Evolutionary conservation across 139 green algal genomes (phyloP).

Genomic region (Raphidocelis subcapitata): DNA sequence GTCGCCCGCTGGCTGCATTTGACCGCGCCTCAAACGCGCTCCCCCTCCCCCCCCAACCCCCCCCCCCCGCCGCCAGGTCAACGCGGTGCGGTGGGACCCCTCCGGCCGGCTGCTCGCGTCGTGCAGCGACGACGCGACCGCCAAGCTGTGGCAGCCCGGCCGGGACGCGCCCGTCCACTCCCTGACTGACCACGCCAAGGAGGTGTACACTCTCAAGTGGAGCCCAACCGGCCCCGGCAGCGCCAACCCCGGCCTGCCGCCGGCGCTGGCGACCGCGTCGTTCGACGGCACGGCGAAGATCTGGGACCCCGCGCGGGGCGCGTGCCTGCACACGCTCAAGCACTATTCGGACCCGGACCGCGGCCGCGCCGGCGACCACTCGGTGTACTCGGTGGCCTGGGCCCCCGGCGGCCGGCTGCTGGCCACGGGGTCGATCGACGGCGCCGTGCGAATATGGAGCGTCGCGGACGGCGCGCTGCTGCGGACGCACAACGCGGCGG

Average conservation of each 20-base stretch:
- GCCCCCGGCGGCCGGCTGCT: conserved; percentile 75
- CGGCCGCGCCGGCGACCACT: too few species aligned
- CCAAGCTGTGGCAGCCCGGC: conserved; percentile 60
- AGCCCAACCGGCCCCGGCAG: conserved; percentile 59
- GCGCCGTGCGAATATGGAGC: conserved; percentile 74
- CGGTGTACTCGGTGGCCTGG: conserved; percentile 85
- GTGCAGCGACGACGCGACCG: conserved; percentile 84
- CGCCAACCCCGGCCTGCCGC: conserved; percentile 59
- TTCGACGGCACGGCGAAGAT: conserved; percentile 86
- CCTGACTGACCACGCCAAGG: conserved; percentile 69
- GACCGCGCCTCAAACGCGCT: too few species aligned
- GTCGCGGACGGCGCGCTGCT: conserved; percentile 70
- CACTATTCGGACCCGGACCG: conserved; percentile 59
- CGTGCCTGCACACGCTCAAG: conserved; percentile 56
- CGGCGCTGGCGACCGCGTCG: conserved; percentile 78
- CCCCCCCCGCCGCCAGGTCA: conserved; percentile 55
- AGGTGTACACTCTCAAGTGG: conserved; percentile 93
- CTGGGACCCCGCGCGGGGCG: conserved; percentile 79
- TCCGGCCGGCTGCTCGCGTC: conserved; percentile 81
- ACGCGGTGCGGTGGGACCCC: conserved; percentile 87
- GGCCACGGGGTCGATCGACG: conserved; percentile 81
- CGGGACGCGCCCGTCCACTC: conserved; percentile 50
- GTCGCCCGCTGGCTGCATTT: neutral
- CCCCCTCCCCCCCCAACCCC: neutral
- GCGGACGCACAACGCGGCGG: conserved; percentile 58